A percentile compares a stretch with the other conserved stretches of the same genome.
These are phyloP conservation scores for Wallacemonas collosoma DNA, from an alignment of 208 protist species.

Conservation along the genomic window DNA sequence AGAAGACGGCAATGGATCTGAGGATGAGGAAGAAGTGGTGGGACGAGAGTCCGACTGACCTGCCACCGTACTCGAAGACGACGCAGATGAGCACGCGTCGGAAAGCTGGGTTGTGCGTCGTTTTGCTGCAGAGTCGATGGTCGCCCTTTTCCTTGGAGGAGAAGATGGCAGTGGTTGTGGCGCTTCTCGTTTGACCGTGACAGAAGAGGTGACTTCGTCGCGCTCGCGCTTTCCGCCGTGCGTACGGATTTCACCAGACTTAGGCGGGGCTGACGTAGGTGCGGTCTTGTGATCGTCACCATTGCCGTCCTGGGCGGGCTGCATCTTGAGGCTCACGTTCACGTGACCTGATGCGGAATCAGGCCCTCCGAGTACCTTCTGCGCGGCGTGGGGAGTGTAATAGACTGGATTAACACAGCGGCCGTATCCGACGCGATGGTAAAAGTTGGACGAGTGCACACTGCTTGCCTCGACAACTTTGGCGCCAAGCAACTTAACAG, in stretches of 20 bases:
- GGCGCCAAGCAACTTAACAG: slow-evolving; percentile 4
- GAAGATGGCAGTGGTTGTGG: too few relatives aligned
- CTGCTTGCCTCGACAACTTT: neutral
- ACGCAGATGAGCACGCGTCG: neutral
- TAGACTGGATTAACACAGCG: slow-evolving; percentile 10
- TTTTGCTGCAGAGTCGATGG: too few relatives aligned
- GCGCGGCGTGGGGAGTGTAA: neutral
- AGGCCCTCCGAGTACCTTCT: neutral
- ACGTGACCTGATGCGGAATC: neutral
- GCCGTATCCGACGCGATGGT: slow-evolving; percentile 5
- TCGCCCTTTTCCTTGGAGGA: too few relatives aligned
- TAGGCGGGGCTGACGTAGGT: too few relatives aligned
- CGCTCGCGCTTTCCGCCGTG: neutral
- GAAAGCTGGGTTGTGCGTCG: too few relatives aligned
- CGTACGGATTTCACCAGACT: too few relatives aligned
- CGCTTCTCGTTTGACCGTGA: too few relatives aligned
- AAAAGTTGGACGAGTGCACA: neutral
- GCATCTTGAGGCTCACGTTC: too few relatives aligned
- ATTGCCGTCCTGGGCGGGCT: too few relatives aligned
- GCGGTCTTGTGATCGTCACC: too few relatives aligned
- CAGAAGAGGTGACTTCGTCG: neutral
- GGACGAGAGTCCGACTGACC: neutral
- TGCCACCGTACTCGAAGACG: neutral
- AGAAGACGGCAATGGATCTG: neutral
- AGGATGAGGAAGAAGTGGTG: neutral